A percentile compares a stretch with the other conserved stretches of the same genome.
These are phyloP conservation scores for Phytophthora litchii DNA, from an alignment of 352 stramenopile species.

Conservation along the genomic window DNA sequence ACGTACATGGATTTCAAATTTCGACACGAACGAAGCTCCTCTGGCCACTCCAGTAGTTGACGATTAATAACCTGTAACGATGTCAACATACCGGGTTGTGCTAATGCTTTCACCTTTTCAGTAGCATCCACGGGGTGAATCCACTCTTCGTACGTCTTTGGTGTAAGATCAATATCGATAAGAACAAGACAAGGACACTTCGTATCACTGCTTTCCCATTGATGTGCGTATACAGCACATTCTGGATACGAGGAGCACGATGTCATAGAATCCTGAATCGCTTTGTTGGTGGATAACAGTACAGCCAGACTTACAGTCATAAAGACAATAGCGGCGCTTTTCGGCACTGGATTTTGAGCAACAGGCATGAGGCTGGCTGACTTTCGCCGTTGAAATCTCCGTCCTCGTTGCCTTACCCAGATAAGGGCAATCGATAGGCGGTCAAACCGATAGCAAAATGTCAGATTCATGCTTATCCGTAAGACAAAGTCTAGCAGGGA, in stretches of 20 bases:
- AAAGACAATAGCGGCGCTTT: slow-evolving; percentile 14
- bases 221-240: slow-evolving; percentile 27
- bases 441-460: slow-evolving; percentile 36
- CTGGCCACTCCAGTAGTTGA: slow-evolving; percentile 19
- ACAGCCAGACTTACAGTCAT: slow-evolving; percentile 10
- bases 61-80: slow-evolving; percentile 49
- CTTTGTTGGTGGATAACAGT: slow-evolving; percentile 18
- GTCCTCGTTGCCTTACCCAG: neutral
- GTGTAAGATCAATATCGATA: slow-evolving; percentile 1
- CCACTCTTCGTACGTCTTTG: neutral
- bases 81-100: slow-evolving; percentile 30
- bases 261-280: slow-evolving; percentile 3
- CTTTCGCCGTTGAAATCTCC: neutral
- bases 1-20: slow-evolving; percentile 12
- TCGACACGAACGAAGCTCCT: slow-evolving; percentile 30
- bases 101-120: slow-evolving; percentile 18
- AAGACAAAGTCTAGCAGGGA: slow-evolving; percentile 27
- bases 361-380: neutral
- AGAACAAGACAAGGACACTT: slow-evolving; percentile 29
- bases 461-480: slow-evolving; percentile 31
- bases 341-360: slow-evolving; percentile 22
- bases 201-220: slow-evolving; percentile 17
- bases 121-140: slow-evolving; percentile 19
- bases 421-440: slow-evolving; percentile 21
- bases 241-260: slow-evolving; percentile 15